Evolutionary conservation across 2,329 filamentous ascomycete genomes (phyloP), one percentile per base, ranked within the genome.

Genomic region (Epichloe bromicola): DNA sequence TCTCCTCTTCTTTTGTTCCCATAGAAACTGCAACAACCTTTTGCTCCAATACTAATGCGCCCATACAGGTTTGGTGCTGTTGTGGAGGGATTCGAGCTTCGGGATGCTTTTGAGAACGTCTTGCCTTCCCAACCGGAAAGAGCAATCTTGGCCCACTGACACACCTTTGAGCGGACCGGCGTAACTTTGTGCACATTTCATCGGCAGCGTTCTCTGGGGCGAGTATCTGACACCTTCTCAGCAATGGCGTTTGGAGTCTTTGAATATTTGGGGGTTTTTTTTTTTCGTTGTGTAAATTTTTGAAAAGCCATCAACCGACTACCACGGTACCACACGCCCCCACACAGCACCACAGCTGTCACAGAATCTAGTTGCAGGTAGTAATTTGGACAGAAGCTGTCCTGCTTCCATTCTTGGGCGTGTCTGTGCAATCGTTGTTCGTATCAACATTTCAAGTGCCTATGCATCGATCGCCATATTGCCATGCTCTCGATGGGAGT

Each of bases 71-170:
- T 83, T 55, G 79, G 79, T 30, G 79, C 79, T 17, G 79, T 83
- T 3, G 73, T 81, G 70, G 79, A 82, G 58, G 78, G 82, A 58
- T 82, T 81, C 58, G 85, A 88, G 67, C 78, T 88, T 38, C 73
- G 78, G 47, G 90, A 95, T 69, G 88, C 88, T 20, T 67, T 95
- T 51, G 84, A 84, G 61, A 83, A 75, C 38, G 74, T 88, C 5
- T 54, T 67, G 36, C 53, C 58, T 17, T 55, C 54, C 38, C 50
- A 56, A 54, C 38, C 48, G 42, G 54, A 51, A 36, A 53, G 48
- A 36, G 36, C 47, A n/a, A 17, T 55, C 7, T 56, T 55, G 56
- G 56, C 48, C 6, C 55, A 53, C 33, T 58, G 12, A 53, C 23
- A 20, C 17, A 20, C 17, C 14, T 23, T 34, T 7, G 17, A 42